phyloP scores from a whole-genome alignment of 106 monocot species.

The Dendrobium catenatum region DNA sequence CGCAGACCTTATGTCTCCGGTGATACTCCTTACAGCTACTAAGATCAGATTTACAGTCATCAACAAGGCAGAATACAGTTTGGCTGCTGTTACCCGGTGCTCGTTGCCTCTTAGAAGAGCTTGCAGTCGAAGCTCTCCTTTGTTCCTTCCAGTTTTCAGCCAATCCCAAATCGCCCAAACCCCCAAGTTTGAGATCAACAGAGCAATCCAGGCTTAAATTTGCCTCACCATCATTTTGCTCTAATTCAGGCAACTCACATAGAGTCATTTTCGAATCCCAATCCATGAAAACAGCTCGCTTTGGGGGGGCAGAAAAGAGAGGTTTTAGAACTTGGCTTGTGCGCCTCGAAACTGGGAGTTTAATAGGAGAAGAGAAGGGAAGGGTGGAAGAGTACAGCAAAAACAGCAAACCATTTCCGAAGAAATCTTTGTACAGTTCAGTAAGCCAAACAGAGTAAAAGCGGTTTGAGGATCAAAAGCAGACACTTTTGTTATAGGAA shows the following conservation, averaged over 20 bases:
- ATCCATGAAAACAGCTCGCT: constrained; percentile 31
- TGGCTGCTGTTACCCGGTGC: constrained; percentile 10
- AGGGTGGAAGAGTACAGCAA: not conserved
- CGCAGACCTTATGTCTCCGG: constrained; percentile 21
- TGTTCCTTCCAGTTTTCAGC: constrained; percentile 24
- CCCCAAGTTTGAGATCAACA: constrained; percentile 41
- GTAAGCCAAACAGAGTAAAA: not conserved
- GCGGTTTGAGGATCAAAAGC: not conserved
- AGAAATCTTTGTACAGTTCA: not conserved
- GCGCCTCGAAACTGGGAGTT: not conserved
- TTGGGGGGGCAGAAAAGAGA: not conserved
- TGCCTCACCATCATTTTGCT: constrained; percentile 17
- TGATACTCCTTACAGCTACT: constrained; percentile 15
- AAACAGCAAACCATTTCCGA: not conserved
- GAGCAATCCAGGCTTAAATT: constrained; percentile 28
- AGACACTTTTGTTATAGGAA: not conserved
- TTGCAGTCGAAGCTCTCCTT: not conserved
- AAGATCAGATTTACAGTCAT: constrained; percentile 51
- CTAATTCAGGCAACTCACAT: constrained; percentile 55
- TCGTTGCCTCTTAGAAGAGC: constrained; percentile 27
- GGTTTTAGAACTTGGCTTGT: not conserved
- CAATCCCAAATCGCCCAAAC: constrained; percentile 29
- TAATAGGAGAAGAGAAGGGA: not conserved
- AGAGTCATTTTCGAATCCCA: constrained; percentile 66
- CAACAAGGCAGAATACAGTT: constrained; percentile 28